Conservation (phyloP, 2,329 filamentous ascomycete species). For the Parastagonospora nodorum region DNA sequence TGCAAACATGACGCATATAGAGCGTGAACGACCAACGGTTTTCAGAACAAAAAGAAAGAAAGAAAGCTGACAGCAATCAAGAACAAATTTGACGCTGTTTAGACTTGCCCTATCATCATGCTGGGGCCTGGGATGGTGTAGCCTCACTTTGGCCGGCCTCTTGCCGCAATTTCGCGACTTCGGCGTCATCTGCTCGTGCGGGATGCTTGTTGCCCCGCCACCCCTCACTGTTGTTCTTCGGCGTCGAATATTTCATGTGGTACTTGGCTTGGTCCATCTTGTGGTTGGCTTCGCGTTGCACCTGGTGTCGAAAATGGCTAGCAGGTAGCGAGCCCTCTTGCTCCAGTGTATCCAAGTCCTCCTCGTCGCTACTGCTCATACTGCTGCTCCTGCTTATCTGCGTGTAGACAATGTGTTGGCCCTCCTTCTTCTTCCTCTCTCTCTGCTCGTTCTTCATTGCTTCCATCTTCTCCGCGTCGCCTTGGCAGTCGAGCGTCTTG, state of each 20-base stretch:
- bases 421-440: constrained; percentile 70
- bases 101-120: neutral
- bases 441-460: constrained; percentile 78
- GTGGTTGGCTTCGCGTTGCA: constrained; percentile 29
- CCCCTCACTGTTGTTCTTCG: constrained; percentile 27
- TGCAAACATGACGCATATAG: neutral
- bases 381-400: constrained; percentile 55
- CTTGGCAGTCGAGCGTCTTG: constrained; percentile 72
- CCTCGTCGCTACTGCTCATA: constrained; percentile 62
- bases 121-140: neutral
- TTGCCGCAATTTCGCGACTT: constrained; percentile 8
- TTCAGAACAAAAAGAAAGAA: neutral
- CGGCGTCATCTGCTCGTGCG: constrained; percentile 18
- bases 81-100: neutral
- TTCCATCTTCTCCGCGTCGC: constrained; percentile 72
- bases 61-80: neutral
- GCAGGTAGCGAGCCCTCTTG: constrained; percentile 24
- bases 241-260: constrained; percentile 31
- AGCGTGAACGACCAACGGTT: neutral
- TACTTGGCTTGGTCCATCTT: constrained; percentile 30
- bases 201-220: constrained; percentile 28
- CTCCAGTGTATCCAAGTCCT: constrained; percentile 56
- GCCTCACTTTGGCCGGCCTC: constrained; percentile 6
- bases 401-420: constrained; percentile 58
- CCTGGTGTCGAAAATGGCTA: constrained; percentile 34